Conservation (phyloP, 495 filamentous ascomycete species). For the Daldinia childiae region DNA sequence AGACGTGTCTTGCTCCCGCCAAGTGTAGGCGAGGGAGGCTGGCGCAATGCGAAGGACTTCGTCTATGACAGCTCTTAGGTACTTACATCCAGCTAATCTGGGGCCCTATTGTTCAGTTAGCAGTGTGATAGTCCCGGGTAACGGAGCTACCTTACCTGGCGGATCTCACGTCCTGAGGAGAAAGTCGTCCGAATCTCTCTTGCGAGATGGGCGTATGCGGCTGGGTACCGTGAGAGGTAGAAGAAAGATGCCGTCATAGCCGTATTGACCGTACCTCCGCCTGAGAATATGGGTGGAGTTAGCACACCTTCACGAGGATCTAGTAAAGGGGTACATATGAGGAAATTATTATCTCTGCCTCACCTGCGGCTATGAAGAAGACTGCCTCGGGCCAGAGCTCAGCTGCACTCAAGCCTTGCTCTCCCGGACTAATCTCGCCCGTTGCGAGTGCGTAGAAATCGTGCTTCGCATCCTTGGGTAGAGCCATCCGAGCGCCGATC, state of each 20-base stretch:
- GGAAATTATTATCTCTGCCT: no score
- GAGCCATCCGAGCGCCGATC: not conserved
- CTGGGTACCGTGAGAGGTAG: not conserved
- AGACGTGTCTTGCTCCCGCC: not conserved
- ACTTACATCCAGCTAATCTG: not conserved
- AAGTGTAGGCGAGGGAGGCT: not conserved
- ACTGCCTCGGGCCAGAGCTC: not conserved
- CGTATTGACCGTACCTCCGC: not conserved
- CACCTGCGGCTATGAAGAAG: not conserved
- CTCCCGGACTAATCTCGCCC: not conserved
- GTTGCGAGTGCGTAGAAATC: not conserved
- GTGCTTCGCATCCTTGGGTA: not conserved
- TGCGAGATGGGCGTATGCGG: not conserved
- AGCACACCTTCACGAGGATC: not conserved
- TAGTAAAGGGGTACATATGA: no score
- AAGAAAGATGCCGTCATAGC: not conserved
- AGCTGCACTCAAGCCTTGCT: not conserved
- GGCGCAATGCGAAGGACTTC: not conserved
- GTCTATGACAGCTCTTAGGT: not conserved
- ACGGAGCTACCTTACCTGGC: no score
- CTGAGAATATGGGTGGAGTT: no score
- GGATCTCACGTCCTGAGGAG: not conserved
- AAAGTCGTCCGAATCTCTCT: not conserved
- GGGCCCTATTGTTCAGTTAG: no score
- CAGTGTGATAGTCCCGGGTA: no score